A percentile compares a stretch with the other conserved stretches of the same genome.
Conservation (phyloP, 2,329 filamentous ascomycete genomes). For the Talaromyces sp. region DNA sequence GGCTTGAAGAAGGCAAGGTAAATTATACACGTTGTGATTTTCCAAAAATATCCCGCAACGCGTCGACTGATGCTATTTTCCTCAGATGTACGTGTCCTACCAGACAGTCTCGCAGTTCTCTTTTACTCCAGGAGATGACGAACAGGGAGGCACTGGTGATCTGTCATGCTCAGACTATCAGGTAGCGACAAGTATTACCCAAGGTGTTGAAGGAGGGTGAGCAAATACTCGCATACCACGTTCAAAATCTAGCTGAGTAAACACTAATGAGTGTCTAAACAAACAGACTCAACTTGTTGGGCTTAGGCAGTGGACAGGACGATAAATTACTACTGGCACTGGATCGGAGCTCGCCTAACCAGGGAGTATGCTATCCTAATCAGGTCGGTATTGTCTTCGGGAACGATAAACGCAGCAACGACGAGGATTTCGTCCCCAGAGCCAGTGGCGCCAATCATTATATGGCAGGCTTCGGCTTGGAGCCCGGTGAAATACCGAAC, state of each 20-base stretch:
- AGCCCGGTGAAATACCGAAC: neutral
- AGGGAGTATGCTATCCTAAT: neutral
- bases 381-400: neutral
- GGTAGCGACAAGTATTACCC: neutral
- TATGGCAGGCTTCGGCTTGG: neutral
- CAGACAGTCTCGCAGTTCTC: neutral
- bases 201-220: neutral
- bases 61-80: neutral
- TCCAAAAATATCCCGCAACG: neutral
- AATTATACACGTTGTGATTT: neutral
- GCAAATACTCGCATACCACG: neutral
- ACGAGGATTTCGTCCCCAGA: neutral
- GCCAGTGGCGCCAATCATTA: neutral
- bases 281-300: neutral
- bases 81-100: neutral
- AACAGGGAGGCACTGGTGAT: neutral
- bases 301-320: neutral
- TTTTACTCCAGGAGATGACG: neutral
- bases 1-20: too few species aligned
- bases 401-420: neutral
- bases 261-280: neutral
- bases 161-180: neutral
- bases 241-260: neutral
- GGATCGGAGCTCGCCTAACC: neutral
- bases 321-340: neutral